Conservation (phyloP, 208 protist genomes). For the Acanthamoeba royreba region DNA sequence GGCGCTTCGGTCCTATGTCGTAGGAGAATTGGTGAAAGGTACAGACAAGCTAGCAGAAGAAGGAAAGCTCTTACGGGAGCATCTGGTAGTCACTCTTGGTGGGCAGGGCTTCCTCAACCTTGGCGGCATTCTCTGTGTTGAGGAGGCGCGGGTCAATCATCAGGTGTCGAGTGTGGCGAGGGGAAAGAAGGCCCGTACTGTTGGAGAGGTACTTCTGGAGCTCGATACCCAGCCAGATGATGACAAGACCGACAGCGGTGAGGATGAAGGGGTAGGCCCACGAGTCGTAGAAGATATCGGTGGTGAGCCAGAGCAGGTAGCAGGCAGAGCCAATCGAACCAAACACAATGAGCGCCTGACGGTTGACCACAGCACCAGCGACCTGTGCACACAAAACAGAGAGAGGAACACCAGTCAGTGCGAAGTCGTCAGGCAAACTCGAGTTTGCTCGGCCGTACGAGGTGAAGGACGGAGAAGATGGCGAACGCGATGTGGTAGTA, state of each 20-base stretch:
- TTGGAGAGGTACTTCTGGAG: not conserved
- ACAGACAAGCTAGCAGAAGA: not conserved
- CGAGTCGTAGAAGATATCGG: not conserved
- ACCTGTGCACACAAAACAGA: not conserved
- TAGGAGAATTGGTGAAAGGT: not conserved
- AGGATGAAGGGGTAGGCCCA: not conserved
- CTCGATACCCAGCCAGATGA: not conserved
- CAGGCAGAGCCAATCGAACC: not conserved
- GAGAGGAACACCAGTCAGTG: not conserved
- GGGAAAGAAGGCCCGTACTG: not conserved
- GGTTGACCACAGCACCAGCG: not conserved
- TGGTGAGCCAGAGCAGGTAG: not conserved
- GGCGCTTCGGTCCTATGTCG: not conserved
- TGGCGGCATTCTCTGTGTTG: not conserved
- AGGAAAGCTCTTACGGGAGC: no score
- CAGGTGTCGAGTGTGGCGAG: not conserved
- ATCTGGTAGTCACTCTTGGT: no score
- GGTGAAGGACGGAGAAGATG: not conserved
- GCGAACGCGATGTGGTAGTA: not conserved
- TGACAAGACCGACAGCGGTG: not conserved
- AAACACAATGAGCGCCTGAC: not conserved
- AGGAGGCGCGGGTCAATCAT: not conserved
- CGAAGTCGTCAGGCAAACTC: not conserved
- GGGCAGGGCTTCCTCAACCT: not conserved
- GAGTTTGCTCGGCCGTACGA: not conserved